phyloP scores from a whole-genome alignment of 1,284 basidiomycete species.

The Puccinia novopanici region DNA sequence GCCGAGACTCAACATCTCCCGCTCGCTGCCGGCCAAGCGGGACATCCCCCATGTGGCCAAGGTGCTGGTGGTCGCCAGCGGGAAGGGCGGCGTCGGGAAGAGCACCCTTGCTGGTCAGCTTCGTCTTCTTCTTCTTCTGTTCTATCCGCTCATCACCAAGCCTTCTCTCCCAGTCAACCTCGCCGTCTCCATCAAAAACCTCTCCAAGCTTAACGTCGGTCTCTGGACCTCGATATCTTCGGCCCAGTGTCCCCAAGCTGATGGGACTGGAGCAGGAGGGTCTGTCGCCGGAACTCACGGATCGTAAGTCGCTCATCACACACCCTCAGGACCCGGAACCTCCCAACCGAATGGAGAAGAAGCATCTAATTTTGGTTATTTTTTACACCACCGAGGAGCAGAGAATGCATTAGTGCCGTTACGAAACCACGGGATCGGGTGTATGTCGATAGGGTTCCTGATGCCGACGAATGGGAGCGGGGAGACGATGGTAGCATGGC shows the following conservation, averaged over 20 bases:
- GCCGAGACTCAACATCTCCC: conserved; percentile 42
- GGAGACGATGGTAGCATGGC: conserved; percentile 86
- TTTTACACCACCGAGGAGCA: conserved; percentile 26
- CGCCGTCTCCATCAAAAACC: conserved; percentile 70
- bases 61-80: conserved; percentile 84
- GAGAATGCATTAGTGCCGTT: conserved; percentile 73
- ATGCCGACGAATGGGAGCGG: conserved; percentile 61
- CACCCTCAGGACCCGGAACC: too few species aligned
- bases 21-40: conserved; percentile 36
- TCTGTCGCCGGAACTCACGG: conserved; percentile 77
- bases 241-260: conserved; percentile 93
- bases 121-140: conserved; percentile 16
- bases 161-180: conserved; percentile 69
- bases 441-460: conserved; percentile 93
- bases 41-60: conserved; percentile 62
- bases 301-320: conserved; percentile 11
- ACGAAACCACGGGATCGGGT: conserved; percentile 83
- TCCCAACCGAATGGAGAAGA: too few species aligned
- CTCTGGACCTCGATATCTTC: conserved; percentile 93
- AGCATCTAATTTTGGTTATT: too few species aligned
- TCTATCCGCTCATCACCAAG: neutral
- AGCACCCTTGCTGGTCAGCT: conserved; percentile 81
- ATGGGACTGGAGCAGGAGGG: conserved; percentile 78
- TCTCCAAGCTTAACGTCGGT: conserved; percentile 66
- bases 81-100: conserved; percentile 96